Evolutionary conservation across 192 early-diverging fungal species (phyloP).

Genomic region (Coemansia sp.): DNA sequence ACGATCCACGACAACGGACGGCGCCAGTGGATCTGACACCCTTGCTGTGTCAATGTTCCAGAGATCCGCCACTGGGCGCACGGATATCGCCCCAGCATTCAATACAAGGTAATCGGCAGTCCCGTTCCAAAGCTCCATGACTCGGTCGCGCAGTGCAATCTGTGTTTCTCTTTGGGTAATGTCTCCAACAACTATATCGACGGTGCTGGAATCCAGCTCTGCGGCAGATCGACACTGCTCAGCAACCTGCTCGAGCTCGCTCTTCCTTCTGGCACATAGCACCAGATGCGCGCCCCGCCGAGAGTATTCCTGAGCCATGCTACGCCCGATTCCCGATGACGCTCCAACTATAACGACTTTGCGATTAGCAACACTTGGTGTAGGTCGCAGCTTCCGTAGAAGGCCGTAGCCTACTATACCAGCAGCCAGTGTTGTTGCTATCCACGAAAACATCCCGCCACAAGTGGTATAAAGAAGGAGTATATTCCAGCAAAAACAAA

Average conservation of each 20-base stretch:
- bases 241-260: constrained; percentile 55
- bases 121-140: constrained; percentile 23
- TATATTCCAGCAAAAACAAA: background rate
- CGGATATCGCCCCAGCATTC: constrained; percentile 76
- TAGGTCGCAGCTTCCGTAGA: constrained; percentile 13
- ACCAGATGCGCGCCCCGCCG: constrained; percentile 61
- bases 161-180: constrained; percentile 61
- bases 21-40: constrained; percentile 2
- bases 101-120: constrained; percentile 71
- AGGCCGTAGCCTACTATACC: constrained; percentile 7
- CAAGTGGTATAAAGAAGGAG: background rate
- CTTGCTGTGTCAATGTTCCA: constrained; percentile 38
- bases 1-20: constrained; percentile 1
- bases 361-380: constrained; percentile 26
- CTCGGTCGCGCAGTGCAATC: constrained; percentile 30
- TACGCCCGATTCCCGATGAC: constrained; percentile 74
- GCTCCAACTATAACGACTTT: constrained; percentile 75
- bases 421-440: constrained; percentile 1
- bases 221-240: constrained; percentile 43
- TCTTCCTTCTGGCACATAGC: constrained; percentile 63
- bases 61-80: constrained; percentile 66
- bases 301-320: constrained; percentile 70
- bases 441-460: constrained; percentile 15
- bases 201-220: constrained; percentile 7
- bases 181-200: constrained; percentile 56